phyloP scores from a whole-genome alignment of 192 early-diverging fungal genomes.

The Coemansia sp. region DNA sequence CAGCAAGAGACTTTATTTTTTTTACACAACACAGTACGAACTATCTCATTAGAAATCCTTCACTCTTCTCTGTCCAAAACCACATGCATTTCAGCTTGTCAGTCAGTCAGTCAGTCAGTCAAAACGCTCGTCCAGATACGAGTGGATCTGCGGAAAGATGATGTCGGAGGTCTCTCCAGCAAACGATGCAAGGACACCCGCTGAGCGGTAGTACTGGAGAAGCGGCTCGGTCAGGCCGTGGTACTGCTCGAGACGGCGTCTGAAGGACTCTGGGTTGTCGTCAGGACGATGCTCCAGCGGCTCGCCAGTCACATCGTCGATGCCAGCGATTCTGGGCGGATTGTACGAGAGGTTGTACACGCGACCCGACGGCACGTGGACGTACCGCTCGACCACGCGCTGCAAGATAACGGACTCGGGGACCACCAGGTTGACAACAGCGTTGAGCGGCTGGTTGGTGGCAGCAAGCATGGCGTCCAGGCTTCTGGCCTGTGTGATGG shows the following conservation, averaged over 20 bases:
- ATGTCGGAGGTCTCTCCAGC: constrained; percentile 83
- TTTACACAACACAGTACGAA: too few species aligned
- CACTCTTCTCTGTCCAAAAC: too few species aligned
- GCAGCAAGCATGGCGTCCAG: constrained; percentile 59
- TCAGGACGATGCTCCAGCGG: constrained; percentile 82
- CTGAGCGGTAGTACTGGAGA: constrained; percentile 75
- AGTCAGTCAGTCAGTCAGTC: constrained; percentile 10
- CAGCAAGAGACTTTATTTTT: too few species aligned
- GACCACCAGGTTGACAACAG: constrained; percentile 89
- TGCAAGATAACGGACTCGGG: constrained; percentile 88
- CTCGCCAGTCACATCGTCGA: constrained; percentile 95
- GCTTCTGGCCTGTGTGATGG: constrained; percentile 74
- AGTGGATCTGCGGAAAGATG: constrained; percentile 84
- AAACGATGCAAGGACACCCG: constrained; percentile 68
- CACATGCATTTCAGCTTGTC: too few species aligned
- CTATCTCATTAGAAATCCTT: too few species aligned
- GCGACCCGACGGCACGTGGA: constrained; percentile 87
- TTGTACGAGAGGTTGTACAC: constrained; percentile 95
- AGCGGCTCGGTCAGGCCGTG: constrained; percentile 77
- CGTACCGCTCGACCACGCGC: constrained; percentile 93
- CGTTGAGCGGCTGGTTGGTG: constrained; percentile 67
- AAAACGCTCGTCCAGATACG: constrained; percentile 42
- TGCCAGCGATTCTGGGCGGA: constrained; percentile 76
- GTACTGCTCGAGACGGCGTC: constrained; percentile 76
- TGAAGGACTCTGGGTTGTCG: constrained; percentile 85